Evolutionary conservation across 192 early-diverging fungal species (phyloP), one percentile per base, ranked within the genome.

Genomic region (Podila verticillata): DNA sequence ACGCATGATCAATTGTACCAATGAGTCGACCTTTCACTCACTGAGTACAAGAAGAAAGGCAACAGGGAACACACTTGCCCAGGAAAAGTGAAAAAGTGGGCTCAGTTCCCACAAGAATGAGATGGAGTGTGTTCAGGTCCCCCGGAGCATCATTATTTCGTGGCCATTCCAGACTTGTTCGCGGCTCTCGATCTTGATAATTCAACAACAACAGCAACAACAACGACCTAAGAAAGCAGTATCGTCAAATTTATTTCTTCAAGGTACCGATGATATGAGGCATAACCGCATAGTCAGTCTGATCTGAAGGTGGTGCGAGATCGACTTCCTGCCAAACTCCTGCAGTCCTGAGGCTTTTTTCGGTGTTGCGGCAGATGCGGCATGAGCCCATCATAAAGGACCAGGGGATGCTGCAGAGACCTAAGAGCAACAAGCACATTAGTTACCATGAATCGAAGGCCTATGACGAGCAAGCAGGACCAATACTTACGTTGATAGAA

Each of bases 251-350:
- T 64, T 28, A 48, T 48, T 64, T 64, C 39, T 29, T 64, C 62
- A 64, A 30, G 39, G 44, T 64, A 17, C 62, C 62, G 15, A 28
- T 0, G 17, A 64, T 64, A 64, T 64, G 62, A 64, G 62, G 62
- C 47, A 64, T 13, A 13, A 64, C 62, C 17, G 29, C 44, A 20
- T 64, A 48, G 24, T 1, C 62, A 64, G 28, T 15, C 13, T 64
- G 62, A 64, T 29, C 44, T 29, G 62, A 3, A 48, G 62, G 28
- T 48, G 20, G 39, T 7, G 34, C 62, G 20, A 64, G 62, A 64
- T 64, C 62, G 19, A 64, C 2, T 64, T 64, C 62, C 26, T 64
- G 62, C 62, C 62, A 64, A 26, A 64, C 28, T 30, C 62, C 62
- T 13, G 44, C 44, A 31, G 22, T 1, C 39, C 39, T 39, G 62